These are phyloP conservation scores for Candida glaebosa DNA, from an alignment of 805 yeast genomes.

Conservation along the genomic window DNA sequence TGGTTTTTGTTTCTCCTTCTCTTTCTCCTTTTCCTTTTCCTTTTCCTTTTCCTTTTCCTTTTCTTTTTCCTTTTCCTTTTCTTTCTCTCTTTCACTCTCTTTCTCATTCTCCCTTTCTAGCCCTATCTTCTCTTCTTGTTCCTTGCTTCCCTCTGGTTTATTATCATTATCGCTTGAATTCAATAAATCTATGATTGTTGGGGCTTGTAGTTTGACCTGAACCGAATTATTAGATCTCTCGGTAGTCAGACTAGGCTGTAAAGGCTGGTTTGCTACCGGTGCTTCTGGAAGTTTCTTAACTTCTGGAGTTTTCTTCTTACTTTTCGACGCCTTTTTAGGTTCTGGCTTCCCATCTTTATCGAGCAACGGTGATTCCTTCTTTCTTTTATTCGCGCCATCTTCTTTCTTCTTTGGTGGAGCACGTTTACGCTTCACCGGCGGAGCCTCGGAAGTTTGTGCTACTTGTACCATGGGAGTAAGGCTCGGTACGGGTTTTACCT, in stretches of 20 bases:
- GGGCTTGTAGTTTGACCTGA: conserved; percentile 17
- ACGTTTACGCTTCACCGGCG: conserved; percentile 13
- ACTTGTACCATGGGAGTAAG: neutral
- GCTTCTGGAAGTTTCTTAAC: neutral
- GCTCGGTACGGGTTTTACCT: conserved; percentile 8
- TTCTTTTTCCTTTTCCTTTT: conserved; percentile 10
- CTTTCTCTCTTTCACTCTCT: conserved; percentile 11
- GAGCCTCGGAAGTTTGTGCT: conserved; percentile 3
- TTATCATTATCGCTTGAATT: conserved; percentile 11
- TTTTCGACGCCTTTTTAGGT: conserved; percentile 9
- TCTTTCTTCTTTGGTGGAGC: conserved; percentile 12
- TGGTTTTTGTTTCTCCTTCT: conserved; percentile 17
- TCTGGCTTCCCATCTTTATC: conserved; percentile 7
- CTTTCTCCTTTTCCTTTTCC: conserved; percentile 7
- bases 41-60: conserved; percentile 6
- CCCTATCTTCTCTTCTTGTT: neutral
- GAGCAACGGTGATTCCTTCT: conserved; percentile 11
- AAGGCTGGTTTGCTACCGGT: conserved; percentile 6
- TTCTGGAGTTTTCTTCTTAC: conserved; percentile 16
- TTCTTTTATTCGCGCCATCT: conserved; percentile 7
- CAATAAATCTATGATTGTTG: conserved; percentile 18
- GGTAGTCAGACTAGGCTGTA: conserved; percentile 16
- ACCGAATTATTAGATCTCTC: conserved; percentile 13
- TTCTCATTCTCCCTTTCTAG: conserved; percentile 9
- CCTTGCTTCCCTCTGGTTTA: conserved; percentile 5